Evolutionary conservation across 2,329 filamentous ascomycete species (phyloP).

Genomic region (Cladosporium sp.): DNA sequence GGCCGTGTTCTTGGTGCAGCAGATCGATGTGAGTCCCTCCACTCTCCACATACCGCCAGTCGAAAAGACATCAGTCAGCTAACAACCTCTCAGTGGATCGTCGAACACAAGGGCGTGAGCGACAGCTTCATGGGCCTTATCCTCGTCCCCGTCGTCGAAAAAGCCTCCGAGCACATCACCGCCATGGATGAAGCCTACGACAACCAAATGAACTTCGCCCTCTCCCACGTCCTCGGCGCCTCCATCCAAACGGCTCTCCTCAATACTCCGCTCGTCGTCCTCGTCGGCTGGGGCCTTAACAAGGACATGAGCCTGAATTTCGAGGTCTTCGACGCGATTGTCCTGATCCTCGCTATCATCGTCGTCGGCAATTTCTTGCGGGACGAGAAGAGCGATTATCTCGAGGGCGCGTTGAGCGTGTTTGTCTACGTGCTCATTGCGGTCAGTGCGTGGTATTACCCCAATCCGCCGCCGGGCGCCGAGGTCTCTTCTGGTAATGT

Average conservation of each 20-base stretch:
- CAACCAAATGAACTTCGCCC: conserved; percentile 70
- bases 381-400: conserved; percentile 85
- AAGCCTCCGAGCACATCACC: conserved; percentile 78
- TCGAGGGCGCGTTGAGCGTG: conserved; percentile 79
- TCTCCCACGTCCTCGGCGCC: conserved; percentile 79
- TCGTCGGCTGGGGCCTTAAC: conserved; percentile 75
- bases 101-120: conserved; percentile 45
- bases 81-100: conserved; percentile 41
- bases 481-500: conserved; percentile 14
- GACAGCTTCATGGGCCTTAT: conserved; percentile 67
- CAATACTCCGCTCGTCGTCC: conserved; percentile 76
- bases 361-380: conserved; percentile 83
- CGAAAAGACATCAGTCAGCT: conserved; percentile 29
- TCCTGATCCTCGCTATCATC: conserved; percentile 78
- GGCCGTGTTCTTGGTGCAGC: conserved; percentile 68
- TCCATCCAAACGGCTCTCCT: conserved; percentile 87
- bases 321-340: conserved; percentile 77
- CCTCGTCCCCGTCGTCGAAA: conserved; percentile 76
- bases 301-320: conserved; percentile 75
- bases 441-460: conserved; percentile 59
- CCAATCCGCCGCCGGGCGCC: conserved; percentile 38
- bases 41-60: neutral
- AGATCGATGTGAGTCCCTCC: conserved; percentile 52
- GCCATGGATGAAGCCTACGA: conserved; percentile 82
- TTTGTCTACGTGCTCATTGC: conserved; percentile 63